Evolutionary conservation across 2,329 filamentous ascomycete genomes (phyloP), one percentile per base, ranked within the genome.

Genomic region (Pseudogymnoascus sp.): DNA sequence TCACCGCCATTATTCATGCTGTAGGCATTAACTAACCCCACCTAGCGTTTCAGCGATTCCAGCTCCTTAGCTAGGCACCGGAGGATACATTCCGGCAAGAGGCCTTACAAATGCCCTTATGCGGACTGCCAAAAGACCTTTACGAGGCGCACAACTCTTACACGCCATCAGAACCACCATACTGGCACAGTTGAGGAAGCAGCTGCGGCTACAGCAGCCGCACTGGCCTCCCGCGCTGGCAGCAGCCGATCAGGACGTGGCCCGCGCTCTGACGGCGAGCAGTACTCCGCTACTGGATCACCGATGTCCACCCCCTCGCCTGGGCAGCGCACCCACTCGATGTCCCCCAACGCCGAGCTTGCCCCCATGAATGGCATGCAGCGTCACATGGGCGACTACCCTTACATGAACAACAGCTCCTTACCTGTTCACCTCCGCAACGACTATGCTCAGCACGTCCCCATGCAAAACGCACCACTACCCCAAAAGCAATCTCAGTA

Each of bases 41-140:
- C 69, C 34, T 70, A 96, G 92, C 91, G 91, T 9, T 99, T 99
- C 71, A 96, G 92, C 71, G 94, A 99, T 73, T 96, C 91, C 54
- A 96, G 91, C 70, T 97, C 93, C 16, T 79, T 99, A 20, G 94
- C 94, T 12, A 84, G 94, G 61, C 94, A 99, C 76, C 87, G 94
- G 63, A 86, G 94, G 65, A 97, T 97, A 63, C 94, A 99, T 72
- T 95, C 91, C 3, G 94, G 94, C 62, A 96, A 94, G 76, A 83
- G 94, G 58, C 94, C 94, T 1, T 99, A 97, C 79, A 96, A 96
- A 74, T 99, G 94, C 76, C 92, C 92, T 1, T 97, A 94, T 69
- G 92, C 91, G 63, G 92, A 97, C 73, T 99, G 94, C 74, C 92
- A 97, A 72, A 97, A 97, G 81, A 97, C 93, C 0, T 99, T 99